Evolutionary conservation across 768 basidiomycete species (phyloP), one percentile per base, ranked within the genome.

Genomic region (Lepiota brunneoincarnata): DNA sequence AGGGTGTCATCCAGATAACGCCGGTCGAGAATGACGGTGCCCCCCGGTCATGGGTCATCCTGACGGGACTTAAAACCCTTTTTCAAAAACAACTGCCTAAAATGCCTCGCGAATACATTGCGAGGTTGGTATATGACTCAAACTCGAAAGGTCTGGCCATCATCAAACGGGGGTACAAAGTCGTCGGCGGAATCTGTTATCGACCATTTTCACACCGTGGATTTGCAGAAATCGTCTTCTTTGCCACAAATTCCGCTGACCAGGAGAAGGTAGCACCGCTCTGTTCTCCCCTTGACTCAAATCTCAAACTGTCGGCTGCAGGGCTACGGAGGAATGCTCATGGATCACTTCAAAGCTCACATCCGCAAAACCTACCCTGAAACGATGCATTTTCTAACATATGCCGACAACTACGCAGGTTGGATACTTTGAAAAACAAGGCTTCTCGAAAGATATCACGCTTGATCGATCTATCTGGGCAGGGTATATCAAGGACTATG

Each of bases 401-500:
- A 98, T 64, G 97, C 97, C 43, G 97, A 99, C 72, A 98, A 98
- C 69, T 99, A 93, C 66, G 97, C 97, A 15, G n/a, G 94, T 98
- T 36, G 96, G 97, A 2, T 99, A 98, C 71, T 98, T 99, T 77
- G 93, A 93, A 68, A 99, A 98, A 67, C 97, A 98, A 74, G 97
- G 97, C 0, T 99, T 99, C 70, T 91, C 93, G 5, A 98, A 98
- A 68, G 95, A 98, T 54, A 96, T 99, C 57, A 88, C 89, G 0
- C 80, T 97, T n/a, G 87, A 88, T 56, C 82, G 95, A 40, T 84
- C 89, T 1, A 78, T 88, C 6, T 99, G 97, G 97, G 95, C 96
- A 0, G 97, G 95, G 10, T 98, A 99, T 69, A 98, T 99, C 83
- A 99, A 98, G 69, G 97, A 99, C 68, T 99, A 99, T 70, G 97